These are phyloP conservation scores for Quercus gilva DNA, from an alignment of 306 rosid species.

Conservation along the genomic window DNA sequence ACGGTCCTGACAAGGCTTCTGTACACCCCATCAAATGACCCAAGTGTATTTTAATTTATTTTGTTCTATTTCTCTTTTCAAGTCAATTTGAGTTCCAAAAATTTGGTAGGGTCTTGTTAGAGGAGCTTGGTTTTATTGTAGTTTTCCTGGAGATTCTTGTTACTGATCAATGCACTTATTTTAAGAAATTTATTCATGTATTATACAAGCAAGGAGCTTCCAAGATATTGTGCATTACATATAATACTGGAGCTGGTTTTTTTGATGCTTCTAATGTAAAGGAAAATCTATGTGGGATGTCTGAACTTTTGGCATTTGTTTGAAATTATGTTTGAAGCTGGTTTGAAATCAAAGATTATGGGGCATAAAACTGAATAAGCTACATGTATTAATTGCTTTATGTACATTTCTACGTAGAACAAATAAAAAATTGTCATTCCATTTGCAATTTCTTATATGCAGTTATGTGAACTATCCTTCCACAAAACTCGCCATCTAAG, in stretches of 20 bases:
- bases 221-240: not conserved
- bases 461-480: constrained; percentile 96
- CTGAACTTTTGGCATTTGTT: not conserved
- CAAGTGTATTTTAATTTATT: not conserved
- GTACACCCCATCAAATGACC: not conserved
- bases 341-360: too few species aligned
- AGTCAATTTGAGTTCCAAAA: not conserved
- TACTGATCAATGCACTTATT: not conserved
- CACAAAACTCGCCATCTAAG: constrained; percentile 97
- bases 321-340: not conserved
- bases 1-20: not conserved
- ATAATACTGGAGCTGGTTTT: not conserved
- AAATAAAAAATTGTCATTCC: constrained; percentile 26
- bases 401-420: constrained; percentile 12
- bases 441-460: constrained; percentile 44
- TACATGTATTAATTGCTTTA: not conserved
- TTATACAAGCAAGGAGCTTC: not conserved
- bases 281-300: not conserved
- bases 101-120: not conserved
- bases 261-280: not conserved
- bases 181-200: not conserved
- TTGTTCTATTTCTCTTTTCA: not conserved
- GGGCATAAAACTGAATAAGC: constrained; percentile 6
- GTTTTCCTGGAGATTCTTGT: not conserved
- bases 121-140: not conserved